Base-by-base conservation (phyloP, 2,329 filamentous ascomycete genomes). In the Salinomyces thailandicus region DNA sequence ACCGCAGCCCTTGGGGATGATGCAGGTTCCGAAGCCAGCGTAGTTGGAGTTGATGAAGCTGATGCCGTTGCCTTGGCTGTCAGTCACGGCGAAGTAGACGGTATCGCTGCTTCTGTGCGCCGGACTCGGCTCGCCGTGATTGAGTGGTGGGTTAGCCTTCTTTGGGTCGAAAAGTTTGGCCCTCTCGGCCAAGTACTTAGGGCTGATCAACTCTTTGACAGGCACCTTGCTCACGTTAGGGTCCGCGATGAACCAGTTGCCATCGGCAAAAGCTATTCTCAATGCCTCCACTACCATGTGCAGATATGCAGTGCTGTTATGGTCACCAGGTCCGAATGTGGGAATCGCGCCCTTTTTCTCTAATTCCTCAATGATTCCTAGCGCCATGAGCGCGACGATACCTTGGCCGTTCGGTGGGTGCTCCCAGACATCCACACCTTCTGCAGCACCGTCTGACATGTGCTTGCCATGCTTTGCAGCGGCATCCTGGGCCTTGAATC, bases 11-110 rank as follows among this genome's bases (percentile, higher is more conserved):
- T 69, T 64, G 14, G 91, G 89, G 34, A 98, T 77, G 55, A 96
- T 93, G 47, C 68, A 72, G 0, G 85, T 91, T 35, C 91, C 91
- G 59, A 96, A 89, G 0, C 85, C 85, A 37, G 73, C 79, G 62
- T 87, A 96, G 68, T 89, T 93, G 62, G 81, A 87, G 71, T 94
- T 96, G 67, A 96, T 96, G 64, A 96, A 95, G 15, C 82, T 91
- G 36, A 91, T 87, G 20, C 82, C 89, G 61, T 96, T 96, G 36
- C 91, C 91, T 19, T 77, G 67, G 1, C 68, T 62, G 63, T 96
- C 91, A 0, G 86, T 81, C 8, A 81, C 81, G 38, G 81, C 78
- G 55, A 96, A 93, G 66, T 96, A 96, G 18, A 96, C 91, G 0
- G 91, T 96, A 59, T 98, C 91, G 58, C 81, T 83, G 61, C 82